These are phyloP conservation scores for Exophiala spinifera DNA, from an alignment of 2,329 filamentous ascomycete species.

Conservation along the genomic window DNA sequence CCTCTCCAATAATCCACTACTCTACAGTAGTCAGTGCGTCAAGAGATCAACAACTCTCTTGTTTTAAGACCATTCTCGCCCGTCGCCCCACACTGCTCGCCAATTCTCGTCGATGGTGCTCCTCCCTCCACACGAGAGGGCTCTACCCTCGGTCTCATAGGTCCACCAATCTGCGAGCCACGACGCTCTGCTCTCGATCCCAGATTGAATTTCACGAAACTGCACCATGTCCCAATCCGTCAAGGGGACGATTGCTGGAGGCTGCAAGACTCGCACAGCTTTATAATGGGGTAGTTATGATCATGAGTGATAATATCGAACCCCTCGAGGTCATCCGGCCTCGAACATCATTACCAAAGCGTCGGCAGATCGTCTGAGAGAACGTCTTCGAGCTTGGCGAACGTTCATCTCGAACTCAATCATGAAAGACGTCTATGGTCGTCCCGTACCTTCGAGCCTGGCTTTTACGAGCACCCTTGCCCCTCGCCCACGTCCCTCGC, in stretches of 20 bases:
- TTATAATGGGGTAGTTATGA: too few species aligned
- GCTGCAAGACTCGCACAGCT: neutral
- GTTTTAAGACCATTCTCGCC: conserved; percentile 5
- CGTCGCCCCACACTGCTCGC: conserved; percentile 18
- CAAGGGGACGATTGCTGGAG: neutral
- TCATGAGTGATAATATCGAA: neutral
- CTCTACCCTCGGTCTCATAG: neutral
- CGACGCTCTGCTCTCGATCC: conserved; percentile 3
- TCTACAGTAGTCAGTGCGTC: conserved; percentile 4
- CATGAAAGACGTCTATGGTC: conserved; percentile 1
- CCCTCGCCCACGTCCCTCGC: neutral
- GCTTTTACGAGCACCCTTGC: too few species aligned
- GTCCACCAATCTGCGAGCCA: conserved; percentile 8
- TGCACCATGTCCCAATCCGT: neutral
- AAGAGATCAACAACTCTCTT: neutral
- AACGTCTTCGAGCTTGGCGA: neutral
- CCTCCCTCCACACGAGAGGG: conserved; percentile 8
- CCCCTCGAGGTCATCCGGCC: neutral
- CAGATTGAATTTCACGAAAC: neutral
- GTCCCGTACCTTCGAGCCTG: neutral
- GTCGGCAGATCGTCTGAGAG: conserved; percentile 2
- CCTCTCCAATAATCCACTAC: conserved; percentile 14
- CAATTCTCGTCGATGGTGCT: conserved; percentile 16
- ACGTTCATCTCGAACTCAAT: conserved; percentile 1
- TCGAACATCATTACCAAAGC: neutral